phyloP scores from a whole-genome alignment of 108 stramenopile genomes.

The Chaetoceros tenuissimus region DNA sequence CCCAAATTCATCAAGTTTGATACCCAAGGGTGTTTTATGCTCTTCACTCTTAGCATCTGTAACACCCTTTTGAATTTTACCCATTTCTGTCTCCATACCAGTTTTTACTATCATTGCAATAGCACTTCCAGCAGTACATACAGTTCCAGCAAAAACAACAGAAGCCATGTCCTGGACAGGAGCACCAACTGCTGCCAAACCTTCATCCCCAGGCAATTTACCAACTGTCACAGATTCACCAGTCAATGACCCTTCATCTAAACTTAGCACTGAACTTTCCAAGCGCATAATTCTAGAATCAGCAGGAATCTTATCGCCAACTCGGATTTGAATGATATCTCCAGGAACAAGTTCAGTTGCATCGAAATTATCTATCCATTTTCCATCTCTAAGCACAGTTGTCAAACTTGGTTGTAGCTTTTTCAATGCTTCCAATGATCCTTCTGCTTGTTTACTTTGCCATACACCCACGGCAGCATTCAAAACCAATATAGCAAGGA shows the following conservation, averaged over 20 bases:
- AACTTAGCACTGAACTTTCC: slow-evolving; percentile 40
- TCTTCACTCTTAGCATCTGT: slow-evolving; percentile 55
- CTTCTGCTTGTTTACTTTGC: slow-evolving; percentile 85
- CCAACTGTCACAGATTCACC: slow-evolving; percentile 75
- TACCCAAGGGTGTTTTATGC: slow-evolving; percentile 89
- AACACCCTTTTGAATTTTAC: slow-evolving; percentile 85
- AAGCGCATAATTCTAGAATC: slow-evolving; percentile 74
- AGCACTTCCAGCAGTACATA: slow-evolving; percentile 85
- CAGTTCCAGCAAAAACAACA: slow-evolving; percentile 92
- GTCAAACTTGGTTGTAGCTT: slow-evolving; percentile 78
- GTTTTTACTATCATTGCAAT: slow-evolving; percentile 85
- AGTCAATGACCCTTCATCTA: slow-evolving; percentile 75
- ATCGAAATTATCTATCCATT: slow-evolving; percentile 14
- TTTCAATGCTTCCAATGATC: slow-evolving; percentile 86
- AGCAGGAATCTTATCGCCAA: slow-evolving; percentile 94
- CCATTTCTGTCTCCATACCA: slow-evolving; percentile 94
- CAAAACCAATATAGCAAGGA: slow-evolving; percentile 86
- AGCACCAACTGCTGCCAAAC: slow-evolving; percentile 6
- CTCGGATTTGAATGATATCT: slow-evolving; percentile 81
- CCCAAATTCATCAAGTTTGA: slow-evolving; percentile 95
- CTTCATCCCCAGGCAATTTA: slow-evolving; percentile 49
- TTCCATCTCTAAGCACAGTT: slow-evolving; percentile 71
- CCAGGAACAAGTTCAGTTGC: slow-evolving; percentile 86
- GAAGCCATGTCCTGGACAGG: slow-evolving; percentile 54
- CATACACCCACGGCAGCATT: slow-evolving; percentile 97